Evolutionary conservation across 495 filamentous ascomycete species (phyloP).

Genomic region (Trichoderma parareesei): DNA sequence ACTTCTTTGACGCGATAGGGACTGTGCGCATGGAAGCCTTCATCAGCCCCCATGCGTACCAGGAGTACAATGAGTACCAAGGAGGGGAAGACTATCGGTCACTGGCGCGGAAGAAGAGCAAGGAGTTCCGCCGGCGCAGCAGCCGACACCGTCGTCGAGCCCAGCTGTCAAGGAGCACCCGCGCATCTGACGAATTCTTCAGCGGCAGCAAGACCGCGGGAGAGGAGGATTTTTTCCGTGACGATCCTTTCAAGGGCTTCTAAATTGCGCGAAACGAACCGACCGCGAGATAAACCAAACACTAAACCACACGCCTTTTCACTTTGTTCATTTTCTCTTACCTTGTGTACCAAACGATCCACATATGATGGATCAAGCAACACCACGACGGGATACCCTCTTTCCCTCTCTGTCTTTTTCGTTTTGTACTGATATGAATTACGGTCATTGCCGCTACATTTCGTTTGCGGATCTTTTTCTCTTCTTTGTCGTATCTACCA

Average conservation of each 20-base stretch:
- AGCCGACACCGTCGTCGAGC: constrained; percentile 44
- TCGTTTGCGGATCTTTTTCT: not conserved
- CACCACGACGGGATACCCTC: constrained; percentile 8
- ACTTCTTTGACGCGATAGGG: constrained; percentile 72
- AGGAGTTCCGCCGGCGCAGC: constrained; percentile 39
- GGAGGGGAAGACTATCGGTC: constrained; percentile 36
- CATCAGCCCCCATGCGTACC: constrained; percentile 50
- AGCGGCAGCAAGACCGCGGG: constrained; percentile 21
- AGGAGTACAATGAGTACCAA: constrained; percentile 34
- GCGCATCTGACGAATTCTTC: constrained; percentile 32
- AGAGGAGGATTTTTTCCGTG: constrained; percentile 38
- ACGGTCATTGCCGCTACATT: constrained; percentile 1
- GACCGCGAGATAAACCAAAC: not conserved
- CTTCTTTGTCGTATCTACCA: not conserved
- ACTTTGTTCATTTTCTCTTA: not conserved
- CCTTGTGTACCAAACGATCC: not conserved
- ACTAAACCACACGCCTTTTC: not conserved
- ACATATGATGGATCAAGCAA: not conserved
- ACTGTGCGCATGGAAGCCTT: constrained; percentile 98
- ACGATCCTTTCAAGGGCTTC: constrained; percentile 43
- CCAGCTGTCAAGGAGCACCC: constrained; percentile 37
- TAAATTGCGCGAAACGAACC: constrained; percentile 16
- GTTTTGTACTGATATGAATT: constrained; percentile 5
- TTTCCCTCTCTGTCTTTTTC: not conserved
- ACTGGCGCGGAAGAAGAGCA: constrained; percentile 35